Conservation (phyloP, 2,329 filamentous ascomycete genomes). For the Albifimbria verrucaria region DNA sequence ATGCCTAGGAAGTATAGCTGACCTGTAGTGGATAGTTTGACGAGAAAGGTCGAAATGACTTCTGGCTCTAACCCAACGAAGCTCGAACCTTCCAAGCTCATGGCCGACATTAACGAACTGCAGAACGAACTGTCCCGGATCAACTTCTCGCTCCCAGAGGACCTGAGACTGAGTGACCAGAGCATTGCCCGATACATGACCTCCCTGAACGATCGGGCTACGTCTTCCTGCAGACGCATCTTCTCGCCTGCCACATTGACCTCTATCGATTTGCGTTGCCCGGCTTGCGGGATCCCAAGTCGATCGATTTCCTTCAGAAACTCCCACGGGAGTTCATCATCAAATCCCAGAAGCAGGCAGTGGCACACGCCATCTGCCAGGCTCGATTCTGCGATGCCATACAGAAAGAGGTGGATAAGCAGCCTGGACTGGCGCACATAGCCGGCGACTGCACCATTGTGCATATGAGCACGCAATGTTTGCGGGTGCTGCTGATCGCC, state of each 20-base stretch:
- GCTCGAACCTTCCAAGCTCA: constrained; percentile 34
- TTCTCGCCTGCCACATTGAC: constrained; percentile 34
- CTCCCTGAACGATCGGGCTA: constrained; percentile 29
- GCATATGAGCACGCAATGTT: constrained; percentile 26
- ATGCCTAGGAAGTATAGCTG: no score
- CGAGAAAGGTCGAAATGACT: constrained; percentile 20
- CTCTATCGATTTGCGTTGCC: constrained; percentile 37
- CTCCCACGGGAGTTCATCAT: constrained; percentile 32
- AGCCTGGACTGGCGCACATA: constrained; percentile 15
- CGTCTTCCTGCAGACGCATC: constrained; percentile 33
- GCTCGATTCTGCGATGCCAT: constrained; percentile 33
- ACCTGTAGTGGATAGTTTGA: constrained; percentile 21
- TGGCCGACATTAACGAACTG: constrained; percentile 31
- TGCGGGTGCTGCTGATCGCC: constrained; percentile 31
- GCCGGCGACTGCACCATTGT: constrained; percentile 27
- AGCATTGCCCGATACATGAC: constrained; percentile 28
- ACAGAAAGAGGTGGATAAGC: constrained; percentile 23
- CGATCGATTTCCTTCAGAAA: constrained; percentile 27
- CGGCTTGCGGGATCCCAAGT: constrained; percentile 27
- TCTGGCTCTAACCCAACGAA: constrained; percentile 13
- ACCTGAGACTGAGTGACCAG: constrained; percentile 29
- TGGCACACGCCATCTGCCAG: constrained; percentile 33
- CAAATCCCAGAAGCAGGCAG: constrained; percentile 34
- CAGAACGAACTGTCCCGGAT: constrained; percentile 34
- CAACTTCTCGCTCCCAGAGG: constrained; percentile 29